These are phyloP conservation scores for Solanum chiquidenum DNA, from an alignment of 257 asterid genomes.

Conservation along the genomic window DNA sequence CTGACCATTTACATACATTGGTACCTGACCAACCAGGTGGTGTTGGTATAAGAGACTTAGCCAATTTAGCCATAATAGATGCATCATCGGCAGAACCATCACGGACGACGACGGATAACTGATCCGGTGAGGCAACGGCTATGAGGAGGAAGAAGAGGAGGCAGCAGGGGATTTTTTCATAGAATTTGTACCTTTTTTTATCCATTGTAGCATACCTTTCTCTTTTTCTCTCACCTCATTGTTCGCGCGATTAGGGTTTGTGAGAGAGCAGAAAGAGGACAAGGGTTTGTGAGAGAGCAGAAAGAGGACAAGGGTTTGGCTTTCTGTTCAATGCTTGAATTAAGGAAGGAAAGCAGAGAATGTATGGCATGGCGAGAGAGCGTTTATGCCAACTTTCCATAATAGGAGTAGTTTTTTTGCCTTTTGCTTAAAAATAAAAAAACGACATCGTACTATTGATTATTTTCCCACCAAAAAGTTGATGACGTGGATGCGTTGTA, in stretches of 20 bases:
- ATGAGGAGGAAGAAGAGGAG: constrained; percentile 14
- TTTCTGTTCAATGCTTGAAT: constrained; percentile 5
- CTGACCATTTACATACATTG: constrained; percentile 62
- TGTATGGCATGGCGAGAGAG: background rate
- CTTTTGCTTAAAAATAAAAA: background rate
- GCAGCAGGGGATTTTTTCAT: constrained; percentile 7
- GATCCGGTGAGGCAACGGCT: background rate
- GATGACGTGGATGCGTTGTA: background rate
- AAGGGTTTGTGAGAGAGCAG: background rate
- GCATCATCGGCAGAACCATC: constrained; percentile 39
- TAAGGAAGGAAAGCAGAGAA: constrained; percentile 4
- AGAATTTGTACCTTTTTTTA: constrained; percentile 13
- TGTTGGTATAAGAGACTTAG: constrained; percentile 33
- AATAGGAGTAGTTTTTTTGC: background rate
- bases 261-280: background rate
- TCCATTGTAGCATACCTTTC: constrained; percentile 20
- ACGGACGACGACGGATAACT: constrained; percentile 1
- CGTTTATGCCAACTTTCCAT: constrained; percentile 1
- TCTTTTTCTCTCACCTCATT: constrained; percentile 14
- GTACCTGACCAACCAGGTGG: constrained; percentile 51
- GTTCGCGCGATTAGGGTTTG: background rate
- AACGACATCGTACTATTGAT: background rate
- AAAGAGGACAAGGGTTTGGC: background rate
- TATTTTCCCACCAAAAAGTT: background rate
- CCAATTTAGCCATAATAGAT: constrained; percentile 47